A percentile compares a stretch with the other conserved stretches of the same genome.
Evolutionary conservation across 2,329 filamentous ascomycete species (phyloP).

Genomic region (Fusarium sp.): DNA sequence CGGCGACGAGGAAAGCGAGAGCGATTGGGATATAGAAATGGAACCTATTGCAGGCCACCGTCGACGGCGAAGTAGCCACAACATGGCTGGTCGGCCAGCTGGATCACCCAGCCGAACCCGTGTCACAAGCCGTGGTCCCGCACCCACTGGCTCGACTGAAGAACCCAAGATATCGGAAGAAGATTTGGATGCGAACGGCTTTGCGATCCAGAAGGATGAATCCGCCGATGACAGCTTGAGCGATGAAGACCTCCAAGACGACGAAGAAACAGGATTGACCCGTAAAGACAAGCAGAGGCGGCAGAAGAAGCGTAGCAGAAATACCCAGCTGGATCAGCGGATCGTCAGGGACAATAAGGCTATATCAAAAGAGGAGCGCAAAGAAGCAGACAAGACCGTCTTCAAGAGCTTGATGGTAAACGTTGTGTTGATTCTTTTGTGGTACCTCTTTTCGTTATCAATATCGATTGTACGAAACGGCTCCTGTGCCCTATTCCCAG

Average conservation of each 20-base stretch:
- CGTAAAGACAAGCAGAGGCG: slow-evolving; percentile 75
- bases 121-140: slow-evolving; percentile 35
- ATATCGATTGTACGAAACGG: slow-evolving; percentile 81
- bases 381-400: slow-evolving; percentile 79
- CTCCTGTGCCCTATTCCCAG: not conserved
- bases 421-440: slow-evolving; percentile 81
- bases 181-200: slow-evolving; percentile 43
- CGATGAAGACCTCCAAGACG: slow-evolving; percentile 80
- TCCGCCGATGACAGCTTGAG: slow-evolving; percentile 66
- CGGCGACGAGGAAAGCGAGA: slow-evolving; percentile 51
- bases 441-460: slow-evolving; percentile 91
- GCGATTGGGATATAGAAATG: slow-evolving; percentile 64
- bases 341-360: slow-evolving; percentile 67
- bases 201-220: slow-evolving; percentile 44
- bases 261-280: slow-evolving; percentile 90
- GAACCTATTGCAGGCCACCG: slow-evolving; percentile 64
- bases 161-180: slow-evolving; percentile 62
- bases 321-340: slow-evolving; percentile 75
- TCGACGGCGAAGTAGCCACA: slow-evolving; percentile 65
- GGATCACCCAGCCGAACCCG: slow-evolving; percentile 45
- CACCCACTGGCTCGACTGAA: slow-evolving; percentile 46
- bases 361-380: slow-evolving; percentile 76
- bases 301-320: slow-evolving; percentile 72
- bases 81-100: slow-evolving; percentile 44
- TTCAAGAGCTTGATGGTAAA: slow-evolving; percentile 77